These are phyloP conservation scores for Dictyostelium intermedium DNA, from an alignment of 78 protist species.

Conservation along the genomic window DNA sequence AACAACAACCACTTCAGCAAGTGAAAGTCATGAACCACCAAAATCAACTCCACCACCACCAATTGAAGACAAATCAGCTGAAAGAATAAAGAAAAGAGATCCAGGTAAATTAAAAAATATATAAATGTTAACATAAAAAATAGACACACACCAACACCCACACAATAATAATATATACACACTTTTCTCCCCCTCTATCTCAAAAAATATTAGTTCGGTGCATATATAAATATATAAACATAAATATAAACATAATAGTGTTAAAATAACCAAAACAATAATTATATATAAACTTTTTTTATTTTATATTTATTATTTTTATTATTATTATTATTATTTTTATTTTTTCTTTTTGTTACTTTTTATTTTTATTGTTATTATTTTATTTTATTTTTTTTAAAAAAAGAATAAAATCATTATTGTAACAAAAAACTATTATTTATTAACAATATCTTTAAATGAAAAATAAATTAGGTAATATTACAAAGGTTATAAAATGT, in stretches of 20 bases:
- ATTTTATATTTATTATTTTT: too few species aligned
- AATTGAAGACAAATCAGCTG: constrained; percentile 51
- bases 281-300: not conserved
- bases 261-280: not conserved
- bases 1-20: constrained; percentile 23
- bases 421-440: not conserved
- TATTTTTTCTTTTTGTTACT: too few species aligned
- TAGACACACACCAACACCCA: not conserved
- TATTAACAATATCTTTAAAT: not conserved
- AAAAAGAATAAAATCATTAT: not conserved
- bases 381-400: not conserved
- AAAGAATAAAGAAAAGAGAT: constrained; percentile 80
- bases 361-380: too few species aligned
- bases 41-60: not conserved
- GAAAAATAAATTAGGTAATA: not conserved
- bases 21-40: not conserved
- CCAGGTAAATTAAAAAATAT: constrained; percentile 45
- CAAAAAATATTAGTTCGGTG: not conserved
- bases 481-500: constrained; percentile 74
- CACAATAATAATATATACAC: not conserved
- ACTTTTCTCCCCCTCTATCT: not conserved
- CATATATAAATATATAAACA: not conserved
- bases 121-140: not conserved
- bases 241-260: not conserved
- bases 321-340: too few species aligned